Evolutionary conservation across 2,329 filamentous ascomycete genomes (phyloP).

Genomic region (Arthrinium puccinioides): DNA sequence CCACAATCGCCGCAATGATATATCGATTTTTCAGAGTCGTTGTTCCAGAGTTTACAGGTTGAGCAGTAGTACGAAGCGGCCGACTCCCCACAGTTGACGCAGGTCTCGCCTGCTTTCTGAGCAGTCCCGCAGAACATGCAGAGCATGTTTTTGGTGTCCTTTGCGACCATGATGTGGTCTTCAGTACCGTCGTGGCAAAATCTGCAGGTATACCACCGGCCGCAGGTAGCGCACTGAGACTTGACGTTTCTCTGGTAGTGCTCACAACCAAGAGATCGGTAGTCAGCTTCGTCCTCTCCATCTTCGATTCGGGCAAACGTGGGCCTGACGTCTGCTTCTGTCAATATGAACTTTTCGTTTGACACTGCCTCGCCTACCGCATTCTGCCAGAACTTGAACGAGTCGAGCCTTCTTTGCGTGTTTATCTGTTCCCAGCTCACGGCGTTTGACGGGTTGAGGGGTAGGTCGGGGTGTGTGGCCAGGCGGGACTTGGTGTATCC

Average conservation of each 20-base stretch:
- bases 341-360: conserved; percentile 40
- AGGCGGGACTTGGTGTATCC: conserved; percentile 47
- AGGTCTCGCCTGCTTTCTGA: conserved; percentile 73
- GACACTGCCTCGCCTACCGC: conserved; percentile 30
- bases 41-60: conserved; percentile 95
- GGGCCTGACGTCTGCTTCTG: conserved; percentile 55
- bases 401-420: conserved; percentile 40
- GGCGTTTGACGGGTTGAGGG: conserved; percentile 30
- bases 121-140: conserved; percentile 92
- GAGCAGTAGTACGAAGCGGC: conserved; percentile 88
- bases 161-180: conserved; percentile 70
- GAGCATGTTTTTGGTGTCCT: conserved; percentile 88
- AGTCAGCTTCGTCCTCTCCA: conserved; percentile 24
- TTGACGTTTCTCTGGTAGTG: conserved; percentile 97
- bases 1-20: conserved; percentile 97
- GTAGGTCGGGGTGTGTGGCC: conserved; percentile 17
- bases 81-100: conserved; percentile 66
- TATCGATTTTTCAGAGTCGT: conserved; percentile 81
- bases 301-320: conserved; percentile 56
- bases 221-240: conserved; percentile 83
- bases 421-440: conserved; percentile 30
- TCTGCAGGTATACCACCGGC: conserved; percentile 89
- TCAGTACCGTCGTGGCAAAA: conserved; percentile 86
- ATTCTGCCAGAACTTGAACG: conserved; percentile 53
- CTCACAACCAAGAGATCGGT: conserved; percentile 64